Evolutionary conservation across 148 eudicot genomes (phyloP), one percentile per base, ranked within the genome.

Genomic region (Fagopyrum homotropicum): DNA sequence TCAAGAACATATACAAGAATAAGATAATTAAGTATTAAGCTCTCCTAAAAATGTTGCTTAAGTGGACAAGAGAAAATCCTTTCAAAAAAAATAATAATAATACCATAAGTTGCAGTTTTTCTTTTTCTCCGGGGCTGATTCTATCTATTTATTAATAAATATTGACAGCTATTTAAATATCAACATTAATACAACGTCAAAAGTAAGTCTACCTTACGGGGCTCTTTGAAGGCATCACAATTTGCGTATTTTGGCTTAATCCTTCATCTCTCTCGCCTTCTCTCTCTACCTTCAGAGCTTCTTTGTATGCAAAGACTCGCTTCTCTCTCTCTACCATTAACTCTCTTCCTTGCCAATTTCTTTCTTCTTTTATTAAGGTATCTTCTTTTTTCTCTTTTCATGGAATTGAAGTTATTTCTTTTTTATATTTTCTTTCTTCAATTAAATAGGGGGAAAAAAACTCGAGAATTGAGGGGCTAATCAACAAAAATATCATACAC

Each of bases 151-250:
- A 43, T 14, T 40, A 29, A 10, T 4, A 66, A 12, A 3, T 5
- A 14, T 7, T 6, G 44, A 66, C 71, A 66, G 71, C 71, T 40
- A 40, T 35, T 35, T 66, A 9, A 19, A 57, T 57, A 57, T 57
- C 22, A 7, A 12, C n/a, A 60, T 66, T 66, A 66, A 40, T 66
- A 40, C 71, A 66, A 40, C 71, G 46, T 66, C 71, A 66, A 66
- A 66, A 66, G 71, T 66, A 66, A 66, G 71, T 66, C 47, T 66
- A 12, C 71, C 71, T 66, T 66, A 66, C 71, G 71, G 71, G 71
- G 71, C 47, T 66, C 71, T 66, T 66, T 40, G 47, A 66, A 66
- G 43, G 71, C 71, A 66, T 66, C 71, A 61, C 68, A 61, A 7
- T 61, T 61, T 61, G 71, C 46, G 71, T 66, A 66, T 40, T 66